These are phyloP conservation scores for Solidago caesia DNA, from an alignment of 129 eudicot genomes.

Conservation along the genomic window DNA sequence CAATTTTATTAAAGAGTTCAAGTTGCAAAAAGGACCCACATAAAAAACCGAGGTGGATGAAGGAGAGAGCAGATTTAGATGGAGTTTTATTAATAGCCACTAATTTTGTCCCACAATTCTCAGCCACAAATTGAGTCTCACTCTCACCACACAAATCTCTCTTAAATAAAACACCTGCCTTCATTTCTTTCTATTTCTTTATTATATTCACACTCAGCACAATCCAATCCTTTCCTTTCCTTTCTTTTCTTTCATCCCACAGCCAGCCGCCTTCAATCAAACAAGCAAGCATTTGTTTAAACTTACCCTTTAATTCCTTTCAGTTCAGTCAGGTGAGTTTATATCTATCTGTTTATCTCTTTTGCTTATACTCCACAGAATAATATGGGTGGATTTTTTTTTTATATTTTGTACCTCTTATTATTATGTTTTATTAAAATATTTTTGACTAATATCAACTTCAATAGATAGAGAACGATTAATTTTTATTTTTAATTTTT, in stretches of 20 bases:
- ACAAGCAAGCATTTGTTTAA: neutral
- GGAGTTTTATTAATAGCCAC: conserved; percentile 26
- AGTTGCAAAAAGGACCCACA: conserved; percentile 18
- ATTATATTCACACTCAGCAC: neutral
- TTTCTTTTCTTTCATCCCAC: neutral
- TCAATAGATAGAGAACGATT: too few relatives aligned
- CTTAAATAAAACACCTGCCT: neutral
- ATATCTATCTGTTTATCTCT: too few relatives aligned
- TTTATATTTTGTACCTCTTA: too few relatives aligned
- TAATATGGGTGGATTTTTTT: too few relatives aligned
- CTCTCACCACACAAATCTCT: neutral
- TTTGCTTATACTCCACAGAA: too few relatives aligned
- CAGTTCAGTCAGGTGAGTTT: too few relatives aligned
- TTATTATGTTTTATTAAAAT: too few relatives aligned
- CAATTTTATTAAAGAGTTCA: too few relatives aligned
- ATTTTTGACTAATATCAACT: too few relatives aligned
- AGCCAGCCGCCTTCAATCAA: conserved; percentile 25
- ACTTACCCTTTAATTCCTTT: too few relatives aligned
- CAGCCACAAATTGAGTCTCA: conserved; percentile 33
- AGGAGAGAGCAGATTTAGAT: conserved; percentile 32
- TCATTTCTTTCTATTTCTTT: conserved; percentile 8
- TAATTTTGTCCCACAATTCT: conserved; percentile 22
- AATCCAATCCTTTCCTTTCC: too few relatives aligned
- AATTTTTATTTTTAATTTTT: too few relatives aligned
- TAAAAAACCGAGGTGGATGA: conserved; percentile 25